These are phyloP conservation scores for Coemansia pectinata DNA, from an alignment of 192 early-diverging fungal genomes.

Conservation along the genomic window DNA sequence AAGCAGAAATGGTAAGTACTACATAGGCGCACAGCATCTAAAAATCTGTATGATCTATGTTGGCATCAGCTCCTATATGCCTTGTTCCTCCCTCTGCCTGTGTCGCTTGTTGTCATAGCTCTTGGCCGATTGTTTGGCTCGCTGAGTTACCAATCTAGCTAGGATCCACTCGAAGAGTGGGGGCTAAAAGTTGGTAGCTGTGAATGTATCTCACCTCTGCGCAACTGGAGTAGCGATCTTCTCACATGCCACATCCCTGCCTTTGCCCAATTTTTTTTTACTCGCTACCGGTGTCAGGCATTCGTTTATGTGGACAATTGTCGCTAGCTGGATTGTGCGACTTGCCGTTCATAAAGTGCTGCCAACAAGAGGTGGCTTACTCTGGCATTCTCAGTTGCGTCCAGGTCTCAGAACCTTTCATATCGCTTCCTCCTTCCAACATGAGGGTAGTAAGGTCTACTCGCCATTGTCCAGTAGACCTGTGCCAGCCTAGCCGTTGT, in stretches of 20 bases:
- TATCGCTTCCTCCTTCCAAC: neutral
- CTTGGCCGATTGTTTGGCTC: neutral
- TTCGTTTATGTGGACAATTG: neutral
- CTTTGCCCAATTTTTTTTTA: neutral
- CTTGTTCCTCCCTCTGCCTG: neutral
- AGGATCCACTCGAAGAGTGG: neutral
- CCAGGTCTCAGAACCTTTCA: neutral
- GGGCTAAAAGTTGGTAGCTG: neutral
- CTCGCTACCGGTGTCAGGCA: neutral
- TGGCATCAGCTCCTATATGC: neutral
- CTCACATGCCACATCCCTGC: neutral
- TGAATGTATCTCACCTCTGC: neutral
- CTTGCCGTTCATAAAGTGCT: neutral
- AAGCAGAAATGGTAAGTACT: neutral
- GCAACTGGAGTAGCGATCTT: neutral
- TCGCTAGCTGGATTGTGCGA: neutral
- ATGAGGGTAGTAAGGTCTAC: neutral
- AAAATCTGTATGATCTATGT: neutral
- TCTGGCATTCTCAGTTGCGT: neutral
- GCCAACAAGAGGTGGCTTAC: constrained; percentile 4
- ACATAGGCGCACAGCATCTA: neutral
- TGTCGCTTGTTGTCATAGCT: neutral
- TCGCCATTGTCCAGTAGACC: neutral
- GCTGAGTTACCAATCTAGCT: neutral
- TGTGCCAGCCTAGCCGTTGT: neutral